Evolutionary conservation across 305 asterid genomes (phyloP).

Genomic region (Plantago lanceolata): DNA sequence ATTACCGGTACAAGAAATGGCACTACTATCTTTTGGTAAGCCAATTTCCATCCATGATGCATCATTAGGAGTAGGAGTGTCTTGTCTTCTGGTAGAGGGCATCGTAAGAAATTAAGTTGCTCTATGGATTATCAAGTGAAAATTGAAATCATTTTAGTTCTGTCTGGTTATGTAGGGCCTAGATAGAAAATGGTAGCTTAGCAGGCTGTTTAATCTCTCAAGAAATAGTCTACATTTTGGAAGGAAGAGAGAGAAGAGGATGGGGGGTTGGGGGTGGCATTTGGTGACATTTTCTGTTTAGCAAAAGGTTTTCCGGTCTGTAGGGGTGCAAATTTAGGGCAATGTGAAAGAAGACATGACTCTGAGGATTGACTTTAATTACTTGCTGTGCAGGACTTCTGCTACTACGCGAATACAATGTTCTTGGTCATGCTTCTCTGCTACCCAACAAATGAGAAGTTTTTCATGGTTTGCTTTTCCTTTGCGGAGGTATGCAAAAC

Average conservation of each 20-base stretch:
- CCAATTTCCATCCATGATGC: slow-evolving; percentile 9
- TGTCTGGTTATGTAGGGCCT: not conserved
- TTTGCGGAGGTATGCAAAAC: slow-evolving; percentile 77
- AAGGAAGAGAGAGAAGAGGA: no score
- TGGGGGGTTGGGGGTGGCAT: no score
- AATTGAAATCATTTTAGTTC: not conserved
- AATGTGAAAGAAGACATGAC: slow-evolving; percentile 5
- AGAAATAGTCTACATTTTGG: not conserved
- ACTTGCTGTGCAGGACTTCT: slow-evolving; percentile 67
- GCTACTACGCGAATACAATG: slow-evolving; percentile 93
- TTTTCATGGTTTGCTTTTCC: slow-evolving; percentile 96
- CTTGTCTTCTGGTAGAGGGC: not conserved
- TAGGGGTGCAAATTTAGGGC: not conserved
- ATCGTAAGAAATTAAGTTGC: not conserved
- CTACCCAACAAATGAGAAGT: slow-evolving; percentile 76
- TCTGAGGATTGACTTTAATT: slow-evolving; percentile 16
- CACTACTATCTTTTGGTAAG: slow-evolving; percentile 90
- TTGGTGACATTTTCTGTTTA: not conserved
- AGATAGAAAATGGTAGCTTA: not conserved
- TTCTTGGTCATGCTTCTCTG: slow-evolving; percentile 72
- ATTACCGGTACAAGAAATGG: slow-evolving; percentile 95
- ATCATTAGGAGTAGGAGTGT: not conserved
- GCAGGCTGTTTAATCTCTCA: no score
- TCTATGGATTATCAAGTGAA: not conserved
- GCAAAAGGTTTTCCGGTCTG: not conserved